Conservation (phyloP, 305 asterid genomes). For the Fraxinus paxiana region DNA sequence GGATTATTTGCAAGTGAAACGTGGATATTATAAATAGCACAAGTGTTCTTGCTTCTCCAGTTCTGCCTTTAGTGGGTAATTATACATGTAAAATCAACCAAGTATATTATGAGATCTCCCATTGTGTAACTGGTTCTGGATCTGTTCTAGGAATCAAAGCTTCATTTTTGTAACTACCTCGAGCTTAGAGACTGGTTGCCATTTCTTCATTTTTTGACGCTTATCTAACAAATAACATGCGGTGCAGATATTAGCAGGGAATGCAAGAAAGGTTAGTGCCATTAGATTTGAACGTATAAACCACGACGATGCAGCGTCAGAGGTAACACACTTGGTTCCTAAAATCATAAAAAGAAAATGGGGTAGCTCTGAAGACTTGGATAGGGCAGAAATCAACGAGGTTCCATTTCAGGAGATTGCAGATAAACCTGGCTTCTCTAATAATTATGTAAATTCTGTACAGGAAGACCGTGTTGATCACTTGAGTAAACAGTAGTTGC, state of each 20-base stretch:
- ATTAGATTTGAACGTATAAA: slow-evolving; percentile 76
- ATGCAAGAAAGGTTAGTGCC: slow-evolving; percentile 93
- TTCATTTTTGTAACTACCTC: neutral
- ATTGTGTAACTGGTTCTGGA: neutral
- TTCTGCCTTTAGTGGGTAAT: neutral
- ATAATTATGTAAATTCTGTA: slow-evolving; percentile 47
- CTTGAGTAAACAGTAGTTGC: slow-evolving; percentile 35
- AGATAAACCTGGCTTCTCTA: slow-evolving; percentile 13
- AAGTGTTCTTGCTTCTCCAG: neutral
- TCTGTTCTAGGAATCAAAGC: slow-evolving; percentile 11
- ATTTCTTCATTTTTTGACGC: neutral
- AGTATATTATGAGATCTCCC: neutral
- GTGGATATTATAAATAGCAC: neutral
- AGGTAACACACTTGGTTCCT: slow-evolving; percentile 50
- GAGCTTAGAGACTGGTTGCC: neutral
- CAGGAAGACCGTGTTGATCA: slow-evolving; percentile 48
- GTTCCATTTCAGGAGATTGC: slow-evolving; percentile 29
- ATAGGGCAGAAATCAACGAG: slow-evolving; percentile 34
- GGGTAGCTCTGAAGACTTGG: slow-evolving; percentile 37
- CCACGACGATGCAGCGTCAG: slow-evolving; percentile 45
- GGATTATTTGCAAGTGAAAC: neutral
- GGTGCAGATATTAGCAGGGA: slow-evolving; percentile 87
- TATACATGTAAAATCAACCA: neutral
- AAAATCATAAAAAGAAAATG: slow-evolving; percentile 64
- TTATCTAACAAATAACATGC: slow-evolving; percentile 14